Base-by-base conservation (phyloP, 2,329 filamentous ascomycete species). In the Bipolaris sorokiniana region DNA sequence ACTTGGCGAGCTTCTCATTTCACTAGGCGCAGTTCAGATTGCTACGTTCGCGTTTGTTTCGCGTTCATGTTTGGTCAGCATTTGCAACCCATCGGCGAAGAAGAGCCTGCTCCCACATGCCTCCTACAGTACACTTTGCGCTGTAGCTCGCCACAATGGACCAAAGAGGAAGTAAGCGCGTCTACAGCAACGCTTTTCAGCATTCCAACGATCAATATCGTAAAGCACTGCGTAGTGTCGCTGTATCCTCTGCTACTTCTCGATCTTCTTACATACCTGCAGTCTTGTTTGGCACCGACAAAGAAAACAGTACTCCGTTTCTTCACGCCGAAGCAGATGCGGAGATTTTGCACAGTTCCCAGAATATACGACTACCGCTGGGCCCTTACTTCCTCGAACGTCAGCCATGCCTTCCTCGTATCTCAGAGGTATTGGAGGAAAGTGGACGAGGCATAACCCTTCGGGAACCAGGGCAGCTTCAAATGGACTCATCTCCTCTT, bases 181-280 rank as follows among this genome's bases (percentile, higher is more conserved):
- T 42, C 26, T 66, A 61, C 34, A 67, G 63, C 28, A 57, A 62
- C 34, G 64, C 65, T 1, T 68, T 68, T 28, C 40, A 58, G 22
- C 23, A 40, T 16, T 42, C 48, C 3, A 41, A 38, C 33, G 44
- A 52, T n/a, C 33, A 45, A 20, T 31, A 40, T 50, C 44, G 44
- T 36, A 54, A 54, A 45, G 51, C 48, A 15, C n/a, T 38, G 20
- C 34, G 42, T 31, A 48, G 48, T 4, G 11, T 48, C 5, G 7
- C 40, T 20, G 20, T 36, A 11, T 45, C 52, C 0, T 41, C 48
- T 47, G 28, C 59, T 13, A 38, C 38, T 3, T 46, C 40, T 7
- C 28, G 11, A 5, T 41, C 34, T 11, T 45, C 46, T 20, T 46
- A 42, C 23, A 47, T 46, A n/a, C 38, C 28, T 9, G 18, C 40